Evolutionary conservation across 176 grass and related monocot species (phyloP), one percentile per base, ranked within the genome.

Genomic region (Aegilops speltoides): DNA sequence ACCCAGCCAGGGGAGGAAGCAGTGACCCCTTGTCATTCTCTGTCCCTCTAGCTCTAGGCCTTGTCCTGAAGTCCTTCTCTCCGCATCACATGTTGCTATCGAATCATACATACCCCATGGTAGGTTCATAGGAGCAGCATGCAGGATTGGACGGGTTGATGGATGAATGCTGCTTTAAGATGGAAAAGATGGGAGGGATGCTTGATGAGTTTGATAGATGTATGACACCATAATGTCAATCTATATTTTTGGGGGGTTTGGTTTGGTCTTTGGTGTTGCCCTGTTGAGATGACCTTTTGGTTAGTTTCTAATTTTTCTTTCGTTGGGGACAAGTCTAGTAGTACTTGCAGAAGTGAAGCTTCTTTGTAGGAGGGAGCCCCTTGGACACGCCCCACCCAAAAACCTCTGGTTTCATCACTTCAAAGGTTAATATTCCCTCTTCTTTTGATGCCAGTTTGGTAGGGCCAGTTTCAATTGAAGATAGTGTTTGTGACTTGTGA

Each of bases 361-460:
- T 95, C 90, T 93, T 91, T 93, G 91, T 84, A 81, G 85, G 79
- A 82, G 84, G 84, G 77, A 85, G 70, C 86, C 16, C 7, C 43
- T 46, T 14, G 43, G 43, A 46, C 43, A 46, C 41, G 56, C 38
- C 84, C 68, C 28, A 77, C 83, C 26, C 26, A 31, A 13, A 50
- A 68, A 17, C 78, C 85, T 89, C 79, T 76, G 77, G 79, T 92
- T 76, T 95, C 88, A 90, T 29, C 84, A 82, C 90, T 33, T 83
- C 82, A 95, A 95, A 93, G 90, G 85, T 93, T 95, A 87, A 95
- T 95, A 95, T 95, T 95, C 93, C 93, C 93, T 85, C 93, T 95
- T 92, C 93, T 95, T 95, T 92, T 92, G 87, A 92, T 95, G 93
- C 52, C 64, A 34, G 86, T 77, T 88, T 78, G 86, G 86, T 91